phyloP scores from a whole-genome alignment of 164 flowering plant genomes.

The Houttuynia cordata region DNA sequence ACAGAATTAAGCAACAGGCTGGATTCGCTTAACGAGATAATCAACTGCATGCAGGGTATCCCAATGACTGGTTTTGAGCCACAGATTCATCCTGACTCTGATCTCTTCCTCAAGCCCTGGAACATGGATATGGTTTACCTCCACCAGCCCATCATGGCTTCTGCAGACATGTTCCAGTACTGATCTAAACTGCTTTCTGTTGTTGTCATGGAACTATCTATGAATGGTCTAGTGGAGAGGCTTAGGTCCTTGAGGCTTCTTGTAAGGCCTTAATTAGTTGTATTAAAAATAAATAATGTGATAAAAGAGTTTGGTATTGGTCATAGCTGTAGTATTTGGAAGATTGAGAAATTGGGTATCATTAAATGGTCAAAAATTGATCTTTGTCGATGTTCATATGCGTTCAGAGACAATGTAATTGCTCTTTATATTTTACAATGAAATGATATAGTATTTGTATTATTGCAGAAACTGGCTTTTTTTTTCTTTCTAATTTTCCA shows the following conservation, averaged over 20 bases:
- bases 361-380: not conserved
- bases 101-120: conserved; percentile 23
- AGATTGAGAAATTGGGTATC: no score
- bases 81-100: conserved; percentile 6
- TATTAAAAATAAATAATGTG: not conserved
- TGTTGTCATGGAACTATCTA: no score
- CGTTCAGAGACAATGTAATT: not conserved
- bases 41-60: conserved; percentile 16
- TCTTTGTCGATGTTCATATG: not conserved
- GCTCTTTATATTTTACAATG: not conserved
- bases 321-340: not conserved
- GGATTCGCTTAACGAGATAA: conserved; percentile 54
- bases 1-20: conserved; percentile 52
- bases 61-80: conserved; percentile 1
- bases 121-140: conserved; percentile 5
- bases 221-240: no score
- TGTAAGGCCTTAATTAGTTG: not conserved
- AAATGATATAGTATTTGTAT: no score
- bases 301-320: not conserved
- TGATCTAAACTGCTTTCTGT: not conserved
- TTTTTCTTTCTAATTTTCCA: no score
- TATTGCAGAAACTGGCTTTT: not conserved
- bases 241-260: no score
- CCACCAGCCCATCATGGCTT: conserved; percentile 9
- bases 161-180: conserved; percentile 9